These are phyloP conservation scores for Solanum megistacrolobum DNA, from an alignment of 257 asterid species.

Conservation along the genomic window DNA sequence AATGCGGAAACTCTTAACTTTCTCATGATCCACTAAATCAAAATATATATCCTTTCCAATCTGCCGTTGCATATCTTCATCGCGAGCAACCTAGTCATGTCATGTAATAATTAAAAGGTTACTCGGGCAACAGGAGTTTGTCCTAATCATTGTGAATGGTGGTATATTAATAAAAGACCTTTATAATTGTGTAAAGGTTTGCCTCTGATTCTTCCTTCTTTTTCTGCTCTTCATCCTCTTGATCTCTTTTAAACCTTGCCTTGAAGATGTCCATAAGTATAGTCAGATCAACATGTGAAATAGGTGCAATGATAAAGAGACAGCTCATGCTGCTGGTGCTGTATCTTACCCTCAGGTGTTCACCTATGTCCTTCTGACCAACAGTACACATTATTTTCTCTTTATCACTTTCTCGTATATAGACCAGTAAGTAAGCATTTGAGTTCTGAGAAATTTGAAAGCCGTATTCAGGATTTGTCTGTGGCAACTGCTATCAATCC, in stretches of 20 bases:
- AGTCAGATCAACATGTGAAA: background rate
- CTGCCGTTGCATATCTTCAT: conserved; percentile 78
- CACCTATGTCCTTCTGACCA: conserved; percentile 95
- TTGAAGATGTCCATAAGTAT: conserved; percentile 16
- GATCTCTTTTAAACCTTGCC: conserved; percentile 88
- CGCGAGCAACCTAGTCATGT: conserved; percentile 70
- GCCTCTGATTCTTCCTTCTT: conserved; percentile 85
- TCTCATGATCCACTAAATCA: conserved; percentile 96
- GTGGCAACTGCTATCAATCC: conserved; percentile 31
- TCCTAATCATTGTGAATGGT: background rate
- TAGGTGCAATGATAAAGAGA: background rate
- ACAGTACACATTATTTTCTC: conserved; percentile 91
- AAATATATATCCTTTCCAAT: conserved; percentile 83
- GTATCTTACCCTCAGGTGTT: conserved; percentile 74
- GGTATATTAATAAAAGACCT: conserved; percentile 32
- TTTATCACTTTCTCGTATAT: conserved; percentile 90
- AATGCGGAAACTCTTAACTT: conserved; percentile 80
- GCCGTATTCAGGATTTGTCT: conserved; percentile 93
- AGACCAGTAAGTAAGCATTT: conserved; percentile 98
- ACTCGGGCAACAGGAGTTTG: background rate
- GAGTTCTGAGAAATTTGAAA: conserved; percentile 73
- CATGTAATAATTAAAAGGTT: background rate
- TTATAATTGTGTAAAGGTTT: conserved; percentile 84
- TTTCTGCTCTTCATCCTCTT: conserved; percentile 92
- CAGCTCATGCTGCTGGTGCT: background rate